A percentile compares a stretch with the other conserved stretches of the same genome.
Evolutionary conservation across 768 basidiomycete genomes (phyloP).

Genomic region (Dioszegia hungarica): DNA sequence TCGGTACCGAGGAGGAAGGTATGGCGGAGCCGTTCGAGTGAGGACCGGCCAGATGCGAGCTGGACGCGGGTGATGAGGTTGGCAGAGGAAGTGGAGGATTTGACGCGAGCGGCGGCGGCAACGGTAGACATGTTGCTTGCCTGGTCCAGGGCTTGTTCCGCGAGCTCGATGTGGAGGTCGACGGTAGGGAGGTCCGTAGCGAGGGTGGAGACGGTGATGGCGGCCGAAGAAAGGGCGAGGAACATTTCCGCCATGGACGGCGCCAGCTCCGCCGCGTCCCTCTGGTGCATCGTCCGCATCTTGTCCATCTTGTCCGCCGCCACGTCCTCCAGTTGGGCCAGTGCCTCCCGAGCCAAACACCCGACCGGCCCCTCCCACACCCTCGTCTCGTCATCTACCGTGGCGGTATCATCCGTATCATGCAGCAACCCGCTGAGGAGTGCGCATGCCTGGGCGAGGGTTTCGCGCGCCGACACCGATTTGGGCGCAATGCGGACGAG

Average conservation of each 20-base stretch:
- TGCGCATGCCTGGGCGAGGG: conserved; percentile 35
- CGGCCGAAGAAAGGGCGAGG: conserved; percentile 33
- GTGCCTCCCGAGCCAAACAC: conserved; percentile 35
- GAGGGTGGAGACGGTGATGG: conserved; percentile 32
- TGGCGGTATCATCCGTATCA: conserved; percentile 31
- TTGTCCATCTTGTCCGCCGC: conserved; percentile 39
- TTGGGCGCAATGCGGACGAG: conserved; percentile 29
- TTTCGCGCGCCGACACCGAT: conserved; percentile 32
- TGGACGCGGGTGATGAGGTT: conserved; percentile 44
- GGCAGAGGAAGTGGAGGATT: conserved; percentile 30
- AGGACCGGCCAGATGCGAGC: conserved; percentile 36
- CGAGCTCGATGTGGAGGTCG: conserved; percentile 39
- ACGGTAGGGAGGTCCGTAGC: conserved; percentile 27
- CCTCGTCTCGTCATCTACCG: conserved; percentile 17
- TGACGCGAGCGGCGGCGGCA: conserved; percentile 27
- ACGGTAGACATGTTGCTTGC: conserved; percentile 44
- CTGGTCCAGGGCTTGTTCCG: conserved; percentile 46
- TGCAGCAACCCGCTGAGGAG: conserved; percentile 29
- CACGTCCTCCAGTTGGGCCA: conserved; percentile 38
- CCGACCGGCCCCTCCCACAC: conserved; percentile 43
- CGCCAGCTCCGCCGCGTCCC: conserved; percentile 23
- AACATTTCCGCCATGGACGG: conserved; percentile 42
- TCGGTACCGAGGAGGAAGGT: conserved; percentile 39
- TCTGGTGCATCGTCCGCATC: conserved; percentile 17
- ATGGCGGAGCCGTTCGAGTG: conserved; percentile 39